Percentiles rank a stretch among this genome's conserved stretches.
Evolutionary conservation across 1,284 basidiomycete species (phyloP).

Genomic region (Vanrija sp.): DNA sequence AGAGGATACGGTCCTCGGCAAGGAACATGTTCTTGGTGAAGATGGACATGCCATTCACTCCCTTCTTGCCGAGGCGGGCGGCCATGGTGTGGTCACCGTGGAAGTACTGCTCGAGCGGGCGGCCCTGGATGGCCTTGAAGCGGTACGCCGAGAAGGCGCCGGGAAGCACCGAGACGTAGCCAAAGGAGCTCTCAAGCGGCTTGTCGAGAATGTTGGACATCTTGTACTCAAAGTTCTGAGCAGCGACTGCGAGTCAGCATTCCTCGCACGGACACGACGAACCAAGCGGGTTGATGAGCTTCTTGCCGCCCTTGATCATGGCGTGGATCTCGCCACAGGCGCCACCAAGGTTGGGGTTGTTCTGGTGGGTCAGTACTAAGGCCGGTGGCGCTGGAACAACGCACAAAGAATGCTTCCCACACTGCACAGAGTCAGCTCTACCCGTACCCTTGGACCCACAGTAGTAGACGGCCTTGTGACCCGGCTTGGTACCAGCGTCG

Average conservation of each 20-base stretch:
- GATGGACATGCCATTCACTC: conserved; percentile 96
- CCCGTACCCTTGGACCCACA: conserved; percentile 29
- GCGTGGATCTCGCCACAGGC: conserved; percentile 90
- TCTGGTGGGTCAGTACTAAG: conserved; percentile 28
- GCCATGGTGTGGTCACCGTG: conserved; percentile 95
- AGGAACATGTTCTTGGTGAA: conserved; percentile 83
- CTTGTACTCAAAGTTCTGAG: conserved; percentile 98
- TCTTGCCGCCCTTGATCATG: conserved; percentile 87
- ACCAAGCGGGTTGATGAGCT: conserved; percentile 83
- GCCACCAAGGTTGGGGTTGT: conserved; percentile 63
- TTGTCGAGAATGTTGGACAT: conserved; percentile 89
- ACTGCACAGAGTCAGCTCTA: conserved; percentile 45
- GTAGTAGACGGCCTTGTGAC: conserved; percentile 94
- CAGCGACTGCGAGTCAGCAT: conserved; percentile 55
- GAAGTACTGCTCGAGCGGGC: conserved; percentile 95
- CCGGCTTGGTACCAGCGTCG: conserved; percentile 93
- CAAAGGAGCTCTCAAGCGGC: conserved; percentile 90
- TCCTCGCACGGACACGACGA: conserved; percentile 4
- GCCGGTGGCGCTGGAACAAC: conserved; percentile 1
- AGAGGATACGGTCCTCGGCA: conserved; percentile 91
- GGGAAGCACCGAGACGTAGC: conserved; percentile 87
- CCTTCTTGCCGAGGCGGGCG: conserved; percentile 85
- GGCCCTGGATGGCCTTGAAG: conserved; percentile 82
- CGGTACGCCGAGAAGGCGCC: conserved; percentile 96
- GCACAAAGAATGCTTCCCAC: conserved; percentile 70